Evolutionary conservation across 2,329 filamentous ascomycete genomes (phyloP).

Genomic region (Exutisphaerella laricina): DNA sequence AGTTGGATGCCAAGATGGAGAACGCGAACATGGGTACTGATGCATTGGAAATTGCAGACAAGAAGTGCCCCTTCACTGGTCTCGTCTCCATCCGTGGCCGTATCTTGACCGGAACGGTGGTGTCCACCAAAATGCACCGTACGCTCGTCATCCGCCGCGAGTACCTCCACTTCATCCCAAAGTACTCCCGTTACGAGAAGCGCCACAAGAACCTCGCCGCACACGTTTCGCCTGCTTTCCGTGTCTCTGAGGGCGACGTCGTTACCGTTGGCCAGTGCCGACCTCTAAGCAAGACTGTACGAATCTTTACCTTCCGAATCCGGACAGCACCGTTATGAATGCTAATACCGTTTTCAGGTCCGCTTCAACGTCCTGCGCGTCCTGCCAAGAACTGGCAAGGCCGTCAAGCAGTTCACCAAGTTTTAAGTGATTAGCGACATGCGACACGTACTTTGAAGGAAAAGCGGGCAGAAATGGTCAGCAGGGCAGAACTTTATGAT

Average conservation of each 20-base stretch:
- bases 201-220: conserved; percentile 99
- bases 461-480: conserved; percentile 9
- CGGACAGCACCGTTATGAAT: conserved; percentile 6
- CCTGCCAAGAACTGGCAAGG: conserved; percentile 93
- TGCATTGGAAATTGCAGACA: conserved; percentile 59
- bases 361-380: conserved; percentile 99
- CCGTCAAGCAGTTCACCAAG: conserved; percentile 97
- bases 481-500: conserved; percentile 9
- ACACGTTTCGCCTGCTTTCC: conserved; percentile 98
- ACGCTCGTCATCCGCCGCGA: conserved; percentile 98
- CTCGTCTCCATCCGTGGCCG: conserved; percentile 99
- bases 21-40: conserved; percentile 14
- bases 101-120: conserved; percentile 98
- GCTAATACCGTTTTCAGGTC: conserved; percentile 53
- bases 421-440: conserved; percentile 58
- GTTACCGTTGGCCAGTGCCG: conserved; percentile 99
- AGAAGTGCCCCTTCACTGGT: conserved; percentile 99
- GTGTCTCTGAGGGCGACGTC: conserved; percentile 99
- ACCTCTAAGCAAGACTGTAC: conserved; percentile 98
- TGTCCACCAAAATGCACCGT: conserved; percentile 99
- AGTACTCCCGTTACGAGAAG: conserved; percentile 99
- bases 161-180: conserved; percentile 99
- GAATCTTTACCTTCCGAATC: conserved; percentile 38
- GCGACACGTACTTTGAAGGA: conserved; percentile 18
- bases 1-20: conserved; percentile 6